Percentiles rank a stretch among this genome's conserved stretches.
Evolutionary conservation across 2,329 filamentous ascomycete species (phyloP).

Genomic region (Verticillium isaacii): DNA sequence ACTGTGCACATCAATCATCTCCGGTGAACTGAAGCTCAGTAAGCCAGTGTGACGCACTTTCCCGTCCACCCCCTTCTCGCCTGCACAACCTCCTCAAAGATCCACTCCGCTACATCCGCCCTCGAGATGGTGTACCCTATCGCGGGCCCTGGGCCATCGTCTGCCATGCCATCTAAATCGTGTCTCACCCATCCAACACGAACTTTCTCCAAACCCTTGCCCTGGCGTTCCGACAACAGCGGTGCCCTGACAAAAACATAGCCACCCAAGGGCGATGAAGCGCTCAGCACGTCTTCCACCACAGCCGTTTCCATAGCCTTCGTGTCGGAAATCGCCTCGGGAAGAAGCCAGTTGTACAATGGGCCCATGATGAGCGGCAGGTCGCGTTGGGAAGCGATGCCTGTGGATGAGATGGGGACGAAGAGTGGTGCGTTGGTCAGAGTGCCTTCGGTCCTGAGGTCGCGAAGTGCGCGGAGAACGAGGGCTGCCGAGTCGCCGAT

Average conservation of each 20-base stretch:
- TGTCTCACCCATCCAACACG: conserved; percentile 4
- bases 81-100: conserved; percentile 3
- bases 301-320: background rate
- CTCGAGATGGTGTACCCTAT: background rate
- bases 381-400: background rate
- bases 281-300: background rate
- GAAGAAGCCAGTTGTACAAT: conserved; percentile 5
- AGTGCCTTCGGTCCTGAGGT: background rate
- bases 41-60: background rate
- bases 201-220: background rate
- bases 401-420: conserved; percentile 1
- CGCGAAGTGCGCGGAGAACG: background rate
- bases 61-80: background rate
- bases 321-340: background rate
- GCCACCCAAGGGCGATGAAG: background rate
- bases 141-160: background rate
- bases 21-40: background rate
- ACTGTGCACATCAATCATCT: no score
- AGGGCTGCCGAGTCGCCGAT: conserved; percentile 2
- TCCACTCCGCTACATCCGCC: conserved; percentile 4
- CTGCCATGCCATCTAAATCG: background rate
- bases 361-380: conserved; percentile 1
- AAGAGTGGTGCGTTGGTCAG: background rate
- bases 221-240: conserved; percentile 1
- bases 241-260: conserved; percentile 5